A percentile compares a stretch with the other conserved stretches of the same genome.
Evolutionary conservation across 768 basidiomycete genomes (phyloP).

Genomic region (Tulasnella sp.): DNA sequence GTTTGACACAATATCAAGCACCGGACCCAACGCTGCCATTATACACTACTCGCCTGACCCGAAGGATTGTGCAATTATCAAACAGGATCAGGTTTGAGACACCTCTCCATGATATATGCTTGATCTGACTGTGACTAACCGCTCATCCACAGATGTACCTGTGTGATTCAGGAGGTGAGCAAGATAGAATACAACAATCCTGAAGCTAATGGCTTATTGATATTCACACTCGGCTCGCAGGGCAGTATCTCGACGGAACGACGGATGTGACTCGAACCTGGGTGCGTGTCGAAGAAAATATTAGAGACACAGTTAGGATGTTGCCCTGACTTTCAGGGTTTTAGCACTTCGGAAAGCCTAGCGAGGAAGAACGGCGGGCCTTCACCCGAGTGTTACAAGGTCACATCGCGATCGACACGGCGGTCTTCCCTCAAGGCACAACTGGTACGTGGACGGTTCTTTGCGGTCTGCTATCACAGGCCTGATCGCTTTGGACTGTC

Average conservation of each 20-base stretch:
- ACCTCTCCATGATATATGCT: too few species aligned
- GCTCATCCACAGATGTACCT: conserved; percentile 43
- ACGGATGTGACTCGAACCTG: conserved; percentile 90
- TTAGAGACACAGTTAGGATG: background rate
- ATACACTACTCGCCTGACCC: conserved; percentile 87
- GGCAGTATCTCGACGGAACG: conserved; percentile 84
- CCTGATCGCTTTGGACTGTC: too few species aligned
- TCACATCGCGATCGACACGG: conserved; percentile 79
- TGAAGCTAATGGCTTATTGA: background rate
- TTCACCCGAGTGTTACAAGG: conserved; percentile 90
- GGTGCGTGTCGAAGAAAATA: conserved; percentile 33
- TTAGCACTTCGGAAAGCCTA: conserved; percentile 82
- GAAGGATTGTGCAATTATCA: conserved; percentile 58
- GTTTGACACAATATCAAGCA: conserved; percentile 85
- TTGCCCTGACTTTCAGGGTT: too few species aligned
- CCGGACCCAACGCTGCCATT: conserved; percentile 90
- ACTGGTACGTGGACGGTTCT: conserved; percentile 25
- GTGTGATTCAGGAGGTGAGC: conserved; percentile 76
- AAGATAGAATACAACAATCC: background rate
- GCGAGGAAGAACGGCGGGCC: conserved; percentile 68
- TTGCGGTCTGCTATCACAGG: background rate
- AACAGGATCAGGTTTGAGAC: conserved; percentile 42
- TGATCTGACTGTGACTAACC: too few species aligned
- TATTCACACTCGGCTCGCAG: conserved; percentile 28
- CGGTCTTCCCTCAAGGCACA: conserved; percentile 56